Conservation (phyloP, 1,284 basidiomycete species). For the Tetrapyrgos nigripes region DNA sequence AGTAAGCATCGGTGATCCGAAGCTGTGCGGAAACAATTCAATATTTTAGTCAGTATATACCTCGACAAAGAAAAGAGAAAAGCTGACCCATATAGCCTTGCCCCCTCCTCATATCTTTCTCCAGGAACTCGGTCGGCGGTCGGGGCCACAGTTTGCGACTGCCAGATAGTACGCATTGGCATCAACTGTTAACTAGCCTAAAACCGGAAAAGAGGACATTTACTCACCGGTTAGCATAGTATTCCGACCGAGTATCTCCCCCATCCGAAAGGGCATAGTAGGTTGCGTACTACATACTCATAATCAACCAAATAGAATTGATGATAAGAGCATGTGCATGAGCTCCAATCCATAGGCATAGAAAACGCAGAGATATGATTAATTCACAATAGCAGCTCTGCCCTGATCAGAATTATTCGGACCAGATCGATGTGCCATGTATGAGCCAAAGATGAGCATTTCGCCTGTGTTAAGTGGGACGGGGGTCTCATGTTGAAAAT, state of each 20-base stretch:
- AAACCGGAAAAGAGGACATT: not conserved
- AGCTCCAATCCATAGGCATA: too few relatives aligned
- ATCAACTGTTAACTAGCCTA: not conserved
- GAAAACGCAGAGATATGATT: not conserved
- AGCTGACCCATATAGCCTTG: conserved; percentile 1
- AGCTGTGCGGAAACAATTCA: not conserved
- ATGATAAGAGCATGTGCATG: not conserved
- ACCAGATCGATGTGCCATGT: conserved; percentile 23
- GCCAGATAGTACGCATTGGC: not conserved
- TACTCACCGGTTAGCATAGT: conserved; percentile 21
- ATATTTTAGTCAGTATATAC: not conserved
- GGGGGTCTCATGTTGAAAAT: conserved; percentile 13
- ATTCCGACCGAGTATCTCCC: conserved; percentile 19
- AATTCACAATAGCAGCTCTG: conserved; percentile 23
- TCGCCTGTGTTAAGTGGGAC: conserved; percentile 19
- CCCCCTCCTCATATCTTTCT: conserved; percentile 3
- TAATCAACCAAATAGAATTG: not conserved
- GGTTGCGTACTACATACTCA: conserved; percentile 19
- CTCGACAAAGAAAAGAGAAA: not conserved
- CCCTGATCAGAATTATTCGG: conserved; percentile 19
- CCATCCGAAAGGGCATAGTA: conserved; percentile 20
- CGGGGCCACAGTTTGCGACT: conserved; percentile 19
- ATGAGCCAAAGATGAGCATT: conserved; percentile 23
- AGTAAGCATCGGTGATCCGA: not conserved
- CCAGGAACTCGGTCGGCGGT: not conserved